Percentiles rank a stretch among this genome's conserved stretches.
Evolutionary conservation across 2,329 filamentous ascomycete genomes (phyloP).

Genomic region (Calonectria multiphialidica): DNA sequence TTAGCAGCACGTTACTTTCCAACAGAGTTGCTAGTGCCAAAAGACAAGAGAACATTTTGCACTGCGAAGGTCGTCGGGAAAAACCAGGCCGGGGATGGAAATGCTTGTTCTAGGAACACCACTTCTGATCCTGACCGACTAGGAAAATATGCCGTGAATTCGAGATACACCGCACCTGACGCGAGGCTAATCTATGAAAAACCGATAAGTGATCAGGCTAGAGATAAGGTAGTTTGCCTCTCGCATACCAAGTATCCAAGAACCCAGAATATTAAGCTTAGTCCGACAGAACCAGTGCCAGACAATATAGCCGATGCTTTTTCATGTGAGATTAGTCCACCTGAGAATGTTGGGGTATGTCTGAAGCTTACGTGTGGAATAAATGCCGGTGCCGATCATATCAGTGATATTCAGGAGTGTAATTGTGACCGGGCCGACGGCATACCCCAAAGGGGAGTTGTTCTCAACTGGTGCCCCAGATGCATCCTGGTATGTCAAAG

Average conservation of each 20-base stretch:
- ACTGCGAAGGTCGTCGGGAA: constrained; percentile 16
- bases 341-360: not conserved
- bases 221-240: not conserved
- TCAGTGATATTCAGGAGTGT: not conserved
- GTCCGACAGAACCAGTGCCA: constrained; percentile 9
- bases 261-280: constrained; percentile 13
- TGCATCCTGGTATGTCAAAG: constrained; percentile 1
- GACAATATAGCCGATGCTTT: constrained; percentile 9
- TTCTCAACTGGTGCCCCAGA: not conserved
- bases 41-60: constrained; percentile 12
- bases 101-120: constrained; percentile 16
- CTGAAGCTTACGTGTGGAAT: not conserved
- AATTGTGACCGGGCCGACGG: not conserved
- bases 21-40: constrained; percentile 11
- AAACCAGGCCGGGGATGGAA: constrained; percentile 9
- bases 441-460: not conserved
- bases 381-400: constrained; percentile 4
- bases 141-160: constrained; percentile 14
- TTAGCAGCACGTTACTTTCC: not conserved
- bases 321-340: not conserved
- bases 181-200: constrained; percentile 3
- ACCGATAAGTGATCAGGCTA: not conserved
- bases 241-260: constrained; percentile 8
- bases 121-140: constrained; percentile 18
- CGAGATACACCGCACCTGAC: constrained; percentile 10